Base-by-base conservation (phyloP, 805 yeast genomes). In the Teunomyces pallodes region DNA sequence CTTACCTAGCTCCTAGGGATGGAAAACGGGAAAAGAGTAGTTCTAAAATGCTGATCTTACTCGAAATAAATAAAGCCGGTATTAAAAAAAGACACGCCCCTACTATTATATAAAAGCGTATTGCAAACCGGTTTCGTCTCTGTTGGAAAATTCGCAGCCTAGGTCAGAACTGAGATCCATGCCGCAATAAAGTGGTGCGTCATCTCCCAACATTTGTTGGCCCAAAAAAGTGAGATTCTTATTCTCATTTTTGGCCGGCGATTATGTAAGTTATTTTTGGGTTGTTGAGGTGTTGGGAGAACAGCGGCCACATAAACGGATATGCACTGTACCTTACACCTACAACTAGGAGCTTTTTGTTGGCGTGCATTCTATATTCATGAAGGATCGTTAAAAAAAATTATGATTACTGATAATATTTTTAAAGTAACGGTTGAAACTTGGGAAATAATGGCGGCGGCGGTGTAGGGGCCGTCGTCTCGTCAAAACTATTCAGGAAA, bases 381-480 rank as follows among this genome's bases (percentile, higher is more conserved):
- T 20, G 24, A 20, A 4, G 24, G 24, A 20, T 20, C 24, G 24
- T 20, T 20, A 20, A 20, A 20, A 17, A 17, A 20, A 20, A 20
- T 20, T 20, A 20, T 4, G 6, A 20, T 5, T 20, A 20, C 24
- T 20, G 24, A 20, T 20, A 5, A 20, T 20, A 20, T 5, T 6
- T 8, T 28, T 49, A 58, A 29, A 66, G 52, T 30, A 66, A 54
- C 9, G 71, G 73, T 46, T 67, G 72, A 54, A 68, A 68, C 47
- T 51, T 57, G 14, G 71, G 55, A 12, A 56, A 43, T n/a, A 54
- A 41, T 16, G 67, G 61, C 12, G 60, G 62, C 8, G 70, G 67
- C 10, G 64, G 66, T 6, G 65, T 17, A 12, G 26, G 26, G 5
- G 41, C 59, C 39, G 54, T 57, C 17, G 32, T 12, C 3, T 61